Base-by-base conservation (phyloP, 352 stramenopile species). In the Phytophthora citricola region DNA sequence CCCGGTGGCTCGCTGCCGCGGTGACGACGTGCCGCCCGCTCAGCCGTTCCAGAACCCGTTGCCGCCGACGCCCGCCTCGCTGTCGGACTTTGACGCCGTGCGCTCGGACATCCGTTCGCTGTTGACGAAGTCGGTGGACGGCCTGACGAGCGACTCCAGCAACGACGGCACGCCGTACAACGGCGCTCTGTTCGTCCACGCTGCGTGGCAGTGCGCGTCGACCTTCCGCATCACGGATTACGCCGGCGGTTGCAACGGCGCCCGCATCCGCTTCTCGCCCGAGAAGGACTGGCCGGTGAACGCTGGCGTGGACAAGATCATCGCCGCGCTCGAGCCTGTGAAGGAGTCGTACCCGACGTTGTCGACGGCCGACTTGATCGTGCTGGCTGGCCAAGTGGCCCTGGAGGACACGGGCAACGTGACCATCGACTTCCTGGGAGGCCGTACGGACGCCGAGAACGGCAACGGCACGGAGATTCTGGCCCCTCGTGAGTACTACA, bases 331-430 rank as follows among this genome's bases (percentile, higher is more conserved):
- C 8, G 82, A 97, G 49, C 70, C 83, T 8, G 75, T 98, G 29
- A 97, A 98, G 71, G 73, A 87, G n/a, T 90, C 96, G 56, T 90
- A 97, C 71, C 80, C 89, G 14, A 79, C 71, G 38, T 83, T 98
- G 40, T 90, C 78, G 12, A 98, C 97, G 65, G 91, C 90, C 3
- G 96, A 99, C 74, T 71, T 98, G 47, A 98, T 95, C 65, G 97
- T 94, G 4, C 83, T 98, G 32, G 91, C 93, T 15, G 76, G 73
- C 6, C 69, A 81, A 26, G 71, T 78, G 27, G 76, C 31, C n/a
- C 49, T 82, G 11, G 74, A 82, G 40, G 62, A 68, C 22, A 55
- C 45, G 2, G 56, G 57, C 5, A 41, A 49, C n/a, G 46, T 58
- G 11, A 49, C 58, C 15, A 72, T 80, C 41, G 43, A 60, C 27